phyloP scores from a whole-genome alignment of 352 stramenopile species.

The Phytophthora fragariaefolia region DNA sequence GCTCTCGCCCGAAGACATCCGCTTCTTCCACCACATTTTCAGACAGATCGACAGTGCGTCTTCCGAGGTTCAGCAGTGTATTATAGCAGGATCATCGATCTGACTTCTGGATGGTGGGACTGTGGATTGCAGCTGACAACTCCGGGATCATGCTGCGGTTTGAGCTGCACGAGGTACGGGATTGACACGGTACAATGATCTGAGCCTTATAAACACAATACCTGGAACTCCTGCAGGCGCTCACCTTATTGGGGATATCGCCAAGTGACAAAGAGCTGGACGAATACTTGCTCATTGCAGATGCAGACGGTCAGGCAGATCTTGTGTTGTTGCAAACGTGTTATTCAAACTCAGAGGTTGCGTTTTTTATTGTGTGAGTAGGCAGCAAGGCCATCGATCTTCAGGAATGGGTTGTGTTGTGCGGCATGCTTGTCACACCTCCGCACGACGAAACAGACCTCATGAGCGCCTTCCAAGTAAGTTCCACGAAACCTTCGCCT shows the following conservation, averaged over 20 bases:
- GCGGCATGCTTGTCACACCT: constrained; percentile 62
- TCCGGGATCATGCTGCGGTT: constrained; percentile 71
- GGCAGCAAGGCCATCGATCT: constrained; percentile 74
- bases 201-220: too few relatives aligned
- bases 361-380: constrained; percentile 1
- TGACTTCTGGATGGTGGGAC: constrained; percentile 5
- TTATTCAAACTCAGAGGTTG: neutral
- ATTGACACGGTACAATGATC: too few relatives aligned
- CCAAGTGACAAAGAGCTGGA: constrained; percentile 72
- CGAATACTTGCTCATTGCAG: constrained; percentile 67
- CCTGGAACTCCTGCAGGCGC: constrained; percentile 29
- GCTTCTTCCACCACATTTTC: constrained; percentile 78
- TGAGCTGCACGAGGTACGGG: constrained; percentile 61
- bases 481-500: neutral
- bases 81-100: neutral
- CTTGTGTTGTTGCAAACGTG: neutral
- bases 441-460: constrained; percentile 59
- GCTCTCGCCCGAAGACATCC: constrained; percentile 60
- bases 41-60: constrained; percentile 66
- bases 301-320: constrained; percentile 47
- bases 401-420: constrained; percentile 74
- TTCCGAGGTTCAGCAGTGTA: neutral
- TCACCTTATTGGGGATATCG: constrained; percentile 63
- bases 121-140: constrained; percentile 44
- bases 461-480: constrained; percentile 61